These are phyloP conservation scores for Acmispon strigosus DNA, from an alignment of 306 rosid species.

Conservation along the genomic window DNA sequence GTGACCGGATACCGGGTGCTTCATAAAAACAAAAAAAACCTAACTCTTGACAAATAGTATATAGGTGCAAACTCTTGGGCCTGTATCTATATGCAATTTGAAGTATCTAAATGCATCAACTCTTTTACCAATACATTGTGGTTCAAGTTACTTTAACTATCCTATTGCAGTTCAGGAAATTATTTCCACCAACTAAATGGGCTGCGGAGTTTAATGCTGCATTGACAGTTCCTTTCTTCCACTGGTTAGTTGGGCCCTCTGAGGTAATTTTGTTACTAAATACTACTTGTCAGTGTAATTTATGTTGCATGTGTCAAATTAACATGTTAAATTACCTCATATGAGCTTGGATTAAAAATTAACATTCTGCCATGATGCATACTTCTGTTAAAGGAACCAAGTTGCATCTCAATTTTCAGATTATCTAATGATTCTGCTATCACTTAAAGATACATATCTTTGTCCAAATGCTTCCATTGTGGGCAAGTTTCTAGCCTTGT, in stretches of 20 bases:
- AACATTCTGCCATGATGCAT: too few species aligned
- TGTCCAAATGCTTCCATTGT: neutral
- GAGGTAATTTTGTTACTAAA: slow-evolving; percentile 43
- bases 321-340: neutral
- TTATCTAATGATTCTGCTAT: neutral
- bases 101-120: neutral
- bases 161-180: slow-evolving; percentile 69
- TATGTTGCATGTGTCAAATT: neutral
- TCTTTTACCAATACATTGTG: neutral
- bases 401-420: too few species aligned
- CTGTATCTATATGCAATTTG: neutral
- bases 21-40: too few species aligned
- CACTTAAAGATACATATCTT: neutral
- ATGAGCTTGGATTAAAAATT: neutral
- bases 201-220: slow-evolving; percentile 96
- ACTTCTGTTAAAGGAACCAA: too few species aligned
- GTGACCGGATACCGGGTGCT: too few species aligned
- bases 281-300: neutral
- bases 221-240: slow-evolving; percentile 86
- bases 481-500: neutral
- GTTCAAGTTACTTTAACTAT: neutral
- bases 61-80: too few species aligned
- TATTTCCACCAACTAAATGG: slow-evolving; percentile 96
- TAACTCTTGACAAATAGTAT: too few species aligned
- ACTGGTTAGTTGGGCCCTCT: slow-evolving; percentile 95